Evolutionary conservation across 129 eudicot species (phyloP).

Genomic region (sunflower (Helianthus annuus)): HanXRQr2.0-SUNRISE NC_035444.2:94247377-94247876

Average conservation of each 20-base stretch:
- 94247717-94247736: constrained; percentile 88
- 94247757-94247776: constrained; percentile 82
- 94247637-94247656: constrained; percentile 81
- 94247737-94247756: constrained; percentile 75
- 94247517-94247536: constrained; percentile 52
- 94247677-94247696: constrained; percentile 72
- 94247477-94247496: constrained; percentile 58
- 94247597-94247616: constrained; percentile 56
- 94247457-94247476: constrained; percentile 23
- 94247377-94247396: constrained; percentile 50
- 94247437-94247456: constrained; percentile 56
- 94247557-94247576: constrained; percentile 71
- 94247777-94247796: constrained; percentile 91
- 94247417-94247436: constrained; percentile 52
- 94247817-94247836: constrained; percentile 81
- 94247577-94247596: constrained; percentile 44
- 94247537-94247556: constrained; percentile 69
- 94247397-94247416: constrained; percentile 32
- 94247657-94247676: constrained; percentile 93
- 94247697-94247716: constrained; percentile 97
- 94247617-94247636: constrained; percentile 64
- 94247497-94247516: constrained; percentile 88
- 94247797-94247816: constrained; percentile 94
- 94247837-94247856: constrained; percentile 82
- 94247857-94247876: constrained; percentile 84